Evolutionary conservation across 2,329 filamentous ascomycete species (phyloP), one percentile per base, ranked within the genome.

Genomic region (Penicillium sp.): DNA sequence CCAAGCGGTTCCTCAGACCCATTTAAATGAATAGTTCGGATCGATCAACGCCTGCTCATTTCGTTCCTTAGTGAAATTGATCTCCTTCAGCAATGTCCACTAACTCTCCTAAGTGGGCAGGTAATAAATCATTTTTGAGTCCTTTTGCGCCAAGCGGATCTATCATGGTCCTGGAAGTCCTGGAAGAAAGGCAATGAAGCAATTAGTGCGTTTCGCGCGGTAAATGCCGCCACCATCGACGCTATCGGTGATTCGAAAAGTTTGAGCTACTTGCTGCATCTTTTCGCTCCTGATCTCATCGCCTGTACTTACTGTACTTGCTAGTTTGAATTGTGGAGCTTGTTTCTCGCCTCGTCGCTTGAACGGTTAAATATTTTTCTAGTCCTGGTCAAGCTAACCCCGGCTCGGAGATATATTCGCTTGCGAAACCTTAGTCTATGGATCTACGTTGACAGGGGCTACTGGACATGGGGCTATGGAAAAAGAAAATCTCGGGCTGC

Each of bases 11-110:
- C 29, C 27, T 15, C 43, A 20, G 54, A 49, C 56, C 60, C 53
- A 55, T 58, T 6, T 7, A 33, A 59, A 27, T 40, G 55, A 60
- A 56, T 62, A 62, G 54, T 54, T 51, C 53, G n/a, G 31, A 55
- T 60, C 54, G 49, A 35, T 53, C 42, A 50, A 31, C 37, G 26
- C 52, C 55, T 55, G 40, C 54, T 58, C 59, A 57, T 62, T 59
- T 60, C 53, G 35, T 9, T 22, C 31, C 8, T 29, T 35, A 26
- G n/a, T 3, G 14, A 47, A 18, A 15, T 18, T 18, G 46, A 49
- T 49, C 46, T 40, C 20, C 46, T 26, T 49, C 8, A 2, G 12
- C 22, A 12, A 22, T 11, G 41, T 11, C n/a, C 25, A 11, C 25
- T 15, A 3, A 20, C 4, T 6, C 3, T n/a, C 42, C 42, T 12